These are phyloP conservation scores for Neurospora sp. DNA, from an alignment of 495 filamentous ascomycete species.

Conservation along the genomic window DNA sequence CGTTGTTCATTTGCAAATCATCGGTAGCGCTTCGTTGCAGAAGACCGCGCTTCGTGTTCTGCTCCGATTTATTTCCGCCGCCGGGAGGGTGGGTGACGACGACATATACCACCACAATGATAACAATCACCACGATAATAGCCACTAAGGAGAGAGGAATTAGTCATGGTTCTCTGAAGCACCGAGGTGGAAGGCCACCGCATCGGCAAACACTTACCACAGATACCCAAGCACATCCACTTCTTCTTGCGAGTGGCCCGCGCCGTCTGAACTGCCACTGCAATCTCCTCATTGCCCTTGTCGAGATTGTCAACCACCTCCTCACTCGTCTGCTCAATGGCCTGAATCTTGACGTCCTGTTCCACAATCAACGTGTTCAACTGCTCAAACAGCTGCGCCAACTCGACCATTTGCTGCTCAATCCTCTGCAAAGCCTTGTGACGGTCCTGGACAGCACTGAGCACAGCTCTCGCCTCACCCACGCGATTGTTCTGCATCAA, in stretches of 20 bases:
- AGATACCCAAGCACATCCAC: slow-evolving; percentile 88
- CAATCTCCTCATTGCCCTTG: slow-evolving; percentile 72
- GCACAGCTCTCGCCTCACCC: slow-evolving; percentile 67
- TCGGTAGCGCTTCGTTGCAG: slow-evolving; percentile 15
- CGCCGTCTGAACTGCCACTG: slow-evolving; percentile 69
- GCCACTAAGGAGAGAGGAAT: slow-evolving; percentile 23
- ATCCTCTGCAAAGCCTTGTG: slow-evolving; percentile 89
- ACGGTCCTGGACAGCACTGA: slow-evolving; percentile 68
- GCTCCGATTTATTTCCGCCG: neutral
- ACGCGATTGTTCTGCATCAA: slow-evolving; percentile 63
- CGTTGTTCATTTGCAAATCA: slow-evolving; percentile 22
- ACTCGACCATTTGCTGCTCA: slow-evolving; percentile 74
- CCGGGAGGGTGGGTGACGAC: slow-evolving; percentile 19
- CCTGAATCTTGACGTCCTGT: slow-evolving; percentile 65
- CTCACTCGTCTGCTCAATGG: slow-evolving; percentile 75
- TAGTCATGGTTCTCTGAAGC: neutral
- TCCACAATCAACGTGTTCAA: slow-evolving; percentile 64
- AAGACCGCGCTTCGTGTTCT: slow-evolving; percentile 17
- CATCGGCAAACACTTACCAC: slow-evolving; percentile 48
- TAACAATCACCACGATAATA: slow-evolving; percentile 42
- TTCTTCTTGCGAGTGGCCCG: slow-evolving; percentile 80
- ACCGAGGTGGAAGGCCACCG: neutral
- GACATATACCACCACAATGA: slow-evolving; percentile 39
- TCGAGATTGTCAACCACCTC: slow-evolving; percentile 68
- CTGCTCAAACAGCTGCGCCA: slow-evolving; percentile 65